These are phyloP conservation scores for Avena sativa DNA, from an alignment of 176 grass and related monocot species.

Conservation along the genomic window DNA sequence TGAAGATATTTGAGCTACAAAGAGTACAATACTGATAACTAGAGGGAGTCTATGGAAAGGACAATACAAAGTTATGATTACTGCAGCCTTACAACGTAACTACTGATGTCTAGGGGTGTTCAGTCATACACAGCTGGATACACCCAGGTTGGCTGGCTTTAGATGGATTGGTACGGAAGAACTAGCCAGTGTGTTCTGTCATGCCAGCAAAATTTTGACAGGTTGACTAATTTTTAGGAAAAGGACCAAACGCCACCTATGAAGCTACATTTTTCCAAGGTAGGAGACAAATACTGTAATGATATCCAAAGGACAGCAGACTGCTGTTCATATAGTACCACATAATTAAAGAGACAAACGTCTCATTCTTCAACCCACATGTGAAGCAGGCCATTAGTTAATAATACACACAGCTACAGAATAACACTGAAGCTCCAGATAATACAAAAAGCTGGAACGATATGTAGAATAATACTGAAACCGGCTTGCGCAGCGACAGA, in stretches of 20 bases:
- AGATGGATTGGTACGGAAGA: slow-evolving; percentile 5
- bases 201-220: not conserved
- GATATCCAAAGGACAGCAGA: slow-evolving; percentile 19
- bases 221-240: not conserved
- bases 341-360: not conserved
- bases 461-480: slow-evolving; percentile 9
- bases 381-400: slow-evolving; percentile 1
- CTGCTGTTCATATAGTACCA: not conserved
- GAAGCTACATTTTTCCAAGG: slow-evolving; percentile 3
- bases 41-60: slow-evolving; percentile 8
- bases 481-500: not conserved
- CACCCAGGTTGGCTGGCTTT: slow-evolving; percentile 13
- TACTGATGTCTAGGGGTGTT: slow-evolving; percentile 18
- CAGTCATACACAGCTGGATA: slow-evolving; percentile 25
- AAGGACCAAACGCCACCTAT: slow-evolving; percentile 9
- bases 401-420: slow-evolving; percentile 1
- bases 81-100: slow-evolving; percentile 25
- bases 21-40: slow-evolving; percentile 19
- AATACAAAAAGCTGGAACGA: slow-evolving; percentile 29
- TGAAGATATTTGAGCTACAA: slow-evolving; percentile 36
- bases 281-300: not conserved
- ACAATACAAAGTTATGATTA: slow-evolving; percentile 32
- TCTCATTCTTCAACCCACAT: slow-evolving; percentile 10
- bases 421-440: slow-evolving; percentile 29
- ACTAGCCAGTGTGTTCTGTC: not conserved